phyloP scores from a whole-genome alignment of 805 yeast genomes.

The Torulaspora maleeae region DNA sequence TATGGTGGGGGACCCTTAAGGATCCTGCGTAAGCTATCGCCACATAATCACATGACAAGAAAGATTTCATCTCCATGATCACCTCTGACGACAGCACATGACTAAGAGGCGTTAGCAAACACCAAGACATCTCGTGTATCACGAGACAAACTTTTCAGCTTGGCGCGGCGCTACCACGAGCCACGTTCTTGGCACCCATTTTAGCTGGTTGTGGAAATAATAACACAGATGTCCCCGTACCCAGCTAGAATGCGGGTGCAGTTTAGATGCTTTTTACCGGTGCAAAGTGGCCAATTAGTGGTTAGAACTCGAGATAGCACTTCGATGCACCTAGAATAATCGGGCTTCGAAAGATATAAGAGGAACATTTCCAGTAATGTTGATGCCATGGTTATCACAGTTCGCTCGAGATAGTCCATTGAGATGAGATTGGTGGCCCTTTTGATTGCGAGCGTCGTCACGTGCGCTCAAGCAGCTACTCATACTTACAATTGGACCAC shows the following conservation, averaged over 20 bases:
- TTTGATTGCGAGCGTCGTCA: background rate
- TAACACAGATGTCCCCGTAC: too few relatives aligned
- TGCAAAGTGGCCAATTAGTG: too few relatives aligned
- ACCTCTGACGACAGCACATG: background rate
- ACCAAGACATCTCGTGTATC: background rate
- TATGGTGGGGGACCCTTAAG: background rate
- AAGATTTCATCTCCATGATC: background rate
- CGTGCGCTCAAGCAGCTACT: constrained; percentile 34
- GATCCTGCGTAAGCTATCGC: background rate
- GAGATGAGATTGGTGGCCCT: background rate
- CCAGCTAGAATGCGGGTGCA: background rate
- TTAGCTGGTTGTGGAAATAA: background rate
- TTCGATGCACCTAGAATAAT: background rate
- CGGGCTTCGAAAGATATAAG: background rate
- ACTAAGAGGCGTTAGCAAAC: background rate
- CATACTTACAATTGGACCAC: constrained; percentile 64
- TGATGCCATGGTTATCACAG: background rate
- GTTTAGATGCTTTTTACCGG: background rate
- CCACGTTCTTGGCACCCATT: background rate
- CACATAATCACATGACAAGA: background rate
- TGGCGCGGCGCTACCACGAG: background rate
- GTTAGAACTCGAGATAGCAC: background rate
- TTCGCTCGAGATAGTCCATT: background rate
- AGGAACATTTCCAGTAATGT: background rate
- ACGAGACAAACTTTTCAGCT: too few relatives aligned